phyloP scores from a whole-genome alignment of 306 rosid genomes.

The Alnus rubra region DNA sequence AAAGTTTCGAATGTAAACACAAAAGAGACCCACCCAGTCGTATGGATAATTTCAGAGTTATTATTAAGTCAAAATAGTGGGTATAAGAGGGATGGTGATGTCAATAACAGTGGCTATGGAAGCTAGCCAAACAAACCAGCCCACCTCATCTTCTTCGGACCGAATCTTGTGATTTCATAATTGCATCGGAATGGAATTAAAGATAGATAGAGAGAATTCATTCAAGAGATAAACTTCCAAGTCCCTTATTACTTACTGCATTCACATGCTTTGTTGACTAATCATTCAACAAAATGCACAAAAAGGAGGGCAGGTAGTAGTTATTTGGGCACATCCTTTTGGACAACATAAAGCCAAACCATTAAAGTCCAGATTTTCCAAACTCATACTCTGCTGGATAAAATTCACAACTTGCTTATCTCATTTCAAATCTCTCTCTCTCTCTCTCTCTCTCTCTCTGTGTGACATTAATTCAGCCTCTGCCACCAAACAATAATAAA shows the following conservation, averaged over 20 bases:
- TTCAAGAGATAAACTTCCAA: conserved; percentile 17
- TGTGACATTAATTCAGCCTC: neutral
- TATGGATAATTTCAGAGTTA: conserved; percentile 29
- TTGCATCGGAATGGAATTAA: conserved; percentile 14
- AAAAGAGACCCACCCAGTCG: neutral
- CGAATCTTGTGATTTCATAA: conserved; percentile 2
- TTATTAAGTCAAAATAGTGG: conserved; percentile 28
- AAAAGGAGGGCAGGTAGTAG: neutral
- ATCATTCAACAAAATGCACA: conserved; percentile 32
- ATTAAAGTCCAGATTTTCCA: conserved; percentile 27
- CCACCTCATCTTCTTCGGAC: conserved; percentile 15
- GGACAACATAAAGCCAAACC: conserved; percentile 38
- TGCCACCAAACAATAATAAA: conserved; percentile 25
- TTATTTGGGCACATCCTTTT: conserved; percentile 19
- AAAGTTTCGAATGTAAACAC: conserved; percentile 12
- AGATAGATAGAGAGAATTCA: conserved; percentile 23
- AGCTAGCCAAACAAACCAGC: conserved; percentile 25
- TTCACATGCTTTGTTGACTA: conserved; percentile 45
- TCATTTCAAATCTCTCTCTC: conserved; percentile 24
- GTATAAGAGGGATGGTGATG: conserved; percentile 6
- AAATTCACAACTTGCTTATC: conserved; percentile 7
- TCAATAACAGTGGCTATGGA: neutral
- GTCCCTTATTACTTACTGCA: conserved; percentile 25
- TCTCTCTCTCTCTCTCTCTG: conserved; percentile 5
- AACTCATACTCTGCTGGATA: neutral